A percentile compares a stretch with the other conserved stretches of the same genome.
Evolutionary conservation across 345 rosid genomes (phyloP).

Genomic region (Hypericum perforatum): DNA sequence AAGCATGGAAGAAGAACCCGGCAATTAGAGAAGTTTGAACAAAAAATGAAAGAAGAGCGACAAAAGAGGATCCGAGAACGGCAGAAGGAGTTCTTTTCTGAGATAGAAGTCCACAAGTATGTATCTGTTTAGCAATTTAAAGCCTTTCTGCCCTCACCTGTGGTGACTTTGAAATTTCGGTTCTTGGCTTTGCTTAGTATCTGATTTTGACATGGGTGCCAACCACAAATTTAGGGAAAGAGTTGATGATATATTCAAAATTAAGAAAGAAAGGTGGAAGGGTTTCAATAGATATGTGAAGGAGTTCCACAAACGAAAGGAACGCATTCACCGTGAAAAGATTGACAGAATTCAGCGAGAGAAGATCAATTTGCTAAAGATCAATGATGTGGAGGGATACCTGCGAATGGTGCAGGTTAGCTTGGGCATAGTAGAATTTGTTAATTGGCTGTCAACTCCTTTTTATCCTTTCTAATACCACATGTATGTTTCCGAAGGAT

Average conservation of each 20-base stretch:
- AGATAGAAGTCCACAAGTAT: conserved; percentile 87
- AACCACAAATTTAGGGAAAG: conserved; percentile 55
- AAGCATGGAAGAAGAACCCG: conserved; percentile 83
- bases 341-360: conserved; percentile 91
- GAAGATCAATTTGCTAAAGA: conserved; percentile 83
- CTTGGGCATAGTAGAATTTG: conserved; percentile 9
- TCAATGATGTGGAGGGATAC: conserved; percentile 95
- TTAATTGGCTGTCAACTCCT: conserved; percentile 1
- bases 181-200: neutral
- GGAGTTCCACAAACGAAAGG: conserved; percentile 90
- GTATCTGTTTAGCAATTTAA: conserved; percentile 9
- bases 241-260: conserved; percentile 69
- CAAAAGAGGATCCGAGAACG: conserved; percentile 91
- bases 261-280: conserved; percentile 82
- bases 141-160: conserved; percentile 5
- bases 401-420: conserved; percentile 91
- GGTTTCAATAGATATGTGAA: conserved; percentile 78
- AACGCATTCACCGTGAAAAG: conserved; percentile 84
- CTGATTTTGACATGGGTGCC: conserved; percentile 14
- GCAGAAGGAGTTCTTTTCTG: conserved; percentile 91
- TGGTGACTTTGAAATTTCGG: neutral
- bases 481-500: conserved; percentile 35
- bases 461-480: conserved; percentile 12
- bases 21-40: conserved; percentile 78
- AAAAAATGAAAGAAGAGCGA: conserved; percentile 90